phyloP scores from a whole-genome alignment of 306 rosid genomes.

The Astragalus glycyphyllos region DNA sequence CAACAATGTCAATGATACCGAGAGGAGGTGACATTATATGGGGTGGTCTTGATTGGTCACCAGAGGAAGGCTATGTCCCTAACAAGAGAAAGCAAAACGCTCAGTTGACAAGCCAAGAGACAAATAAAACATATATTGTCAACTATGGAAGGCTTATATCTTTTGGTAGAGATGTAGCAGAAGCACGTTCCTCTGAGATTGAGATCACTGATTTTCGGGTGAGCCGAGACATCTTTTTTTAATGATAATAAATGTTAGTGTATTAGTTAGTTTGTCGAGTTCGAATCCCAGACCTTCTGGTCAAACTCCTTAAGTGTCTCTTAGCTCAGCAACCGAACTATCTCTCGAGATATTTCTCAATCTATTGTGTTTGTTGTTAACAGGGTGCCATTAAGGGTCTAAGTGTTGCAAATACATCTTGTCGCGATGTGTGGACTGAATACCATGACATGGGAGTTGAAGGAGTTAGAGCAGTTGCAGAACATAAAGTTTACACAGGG shows the following conservation, averaged over 20 bases:
- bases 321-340: too few species aligned
- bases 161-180: constrained; percentile 75
- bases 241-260: too few species aligned
- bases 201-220: constrained; percentile 71
- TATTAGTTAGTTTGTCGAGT: too few species aligned
- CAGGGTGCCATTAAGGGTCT: constrained; percentile 75
- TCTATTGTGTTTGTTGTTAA: constrained; percentile 30
- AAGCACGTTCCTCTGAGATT: constrained; percentile 65
- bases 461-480: constrained; percentile 79
- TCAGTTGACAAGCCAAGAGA: constrained; percentile 42
- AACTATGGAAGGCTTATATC: constrained; percentile 80
- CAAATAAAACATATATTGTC: constrained; percentile 46
- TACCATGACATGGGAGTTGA: constrained; percentile 86
- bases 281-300: too few species aligned
- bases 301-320: too few species aligned
- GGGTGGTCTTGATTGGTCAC: constrained; percentile 92
- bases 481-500: constrained; percentile 75
- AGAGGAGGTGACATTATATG: constrained; percentile 85
- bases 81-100: constrained; percentile 52
- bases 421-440: constrained; percentile 85
- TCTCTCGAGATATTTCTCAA: not conserved
- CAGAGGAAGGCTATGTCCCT: constrained; percentile 67
- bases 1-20: constrained; percentile 94
- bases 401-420: constrained; percentile 64
- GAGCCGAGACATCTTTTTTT: constrained; percentile 24